A percentile compares a stretch with the other conserved stretches of the same genome.
These are phyloP conservation scores for Cutaneotrichosporon daszewskae DNA, from an alignment of 1,284 basidiomycete species.

Conservation along the genomic window DNA sequence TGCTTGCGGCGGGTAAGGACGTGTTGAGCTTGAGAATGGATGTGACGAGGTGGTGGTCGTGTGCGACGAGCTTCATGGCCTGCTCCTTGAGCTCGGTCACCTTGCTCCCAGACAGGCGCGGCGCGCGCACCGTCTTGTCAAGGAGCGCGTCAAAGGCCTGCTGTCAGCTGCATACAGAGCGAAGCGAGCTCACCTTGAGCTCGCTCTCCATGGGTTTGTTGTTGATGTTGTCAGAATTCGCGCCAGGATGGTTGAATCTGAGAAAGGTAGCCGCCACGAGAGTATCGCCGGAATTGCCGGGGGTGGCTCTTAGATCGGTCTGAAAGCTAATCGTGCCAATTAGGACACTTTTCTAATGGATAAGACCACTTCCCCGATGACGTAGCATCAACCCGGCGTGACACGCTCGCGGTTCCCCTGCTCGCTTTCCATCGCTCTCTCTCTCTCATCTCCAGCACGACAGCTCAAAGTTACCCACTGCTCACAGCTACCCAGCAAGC, in stretches of 20 bases:
- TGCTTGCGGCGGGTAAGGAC: conserved; percentile 53
- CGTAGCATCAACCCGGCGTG: too few species aligned
- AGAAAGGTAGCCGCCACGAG: too few species aligned
- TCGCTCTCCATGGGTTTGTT: conserved; percentile 6
- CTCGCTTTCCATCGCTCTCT: not conserved
- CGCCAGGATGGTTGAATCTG: too few species aligned
- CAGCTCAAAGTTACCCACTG: too few species aligned
- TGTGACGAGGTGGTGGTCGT: conserved; percentile 77
- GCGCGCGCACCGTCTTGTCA: conserved; percentile 69
- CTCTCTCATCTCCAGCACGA: not conserved
- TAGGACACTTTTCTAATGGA: too few species aligned
- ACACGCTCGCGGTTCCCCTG: not conserved
- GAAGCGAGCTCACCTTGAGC: conserved; percentile 3
- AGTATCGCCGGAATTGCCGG: too few species aligned
- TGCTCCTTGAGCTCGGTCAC: conserved; percentile 67
- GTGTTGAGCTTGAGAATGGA: conserved; percentile 78
- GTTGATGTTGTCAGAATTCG: too few species aligned
- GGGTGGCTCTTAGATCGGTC: too few species aligned
- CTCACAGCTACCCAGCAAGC: too few species aligned
- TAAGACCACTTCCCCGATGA: too few species aligned
- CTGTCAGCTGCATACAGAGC: conserved; percentile 6
- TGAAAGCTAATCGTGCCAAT: too few species aligned
- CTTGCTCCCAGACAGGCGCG: conserved; percentile 75
- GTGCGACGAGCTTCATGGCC: conserved; percentile 66
- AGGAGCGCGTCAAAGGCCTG: conserved; percentile 72